These are phyloP conservation scores for Suhomyces coccinellae DNA, from an alignment of 1,139 yeast genomes.

Conservation along the genomic window DNA sequence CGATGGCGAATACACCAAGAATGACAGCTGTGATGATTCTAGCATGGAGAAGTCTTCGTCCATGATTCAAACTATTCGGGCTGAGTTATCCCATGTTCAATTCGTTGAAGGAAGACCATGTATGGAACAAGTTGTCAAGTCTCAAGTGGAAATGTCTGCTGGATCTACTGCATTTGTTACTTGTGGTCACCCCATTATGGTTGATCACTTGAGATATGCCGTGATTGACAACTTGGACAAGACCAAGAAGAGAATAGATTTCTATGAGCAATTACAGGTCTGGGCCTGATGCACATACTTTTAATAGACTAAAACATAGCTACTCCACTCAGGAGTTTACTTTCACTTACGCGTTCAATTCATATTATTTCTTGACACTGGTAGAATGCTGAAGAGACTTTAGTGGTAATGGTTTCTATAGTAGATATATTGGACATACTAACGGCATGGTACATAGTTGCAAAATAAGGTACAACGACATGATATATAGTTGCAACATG, in stretches of 20 bases:
- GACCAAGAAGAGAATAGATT: slow-evolving; percentile 41
- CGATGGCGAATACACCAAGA: slow-evolving; percentile 4
- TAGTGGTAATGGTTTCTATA: too few species aligned
- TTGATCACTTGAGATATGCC: slow-evolving; percentile 46
- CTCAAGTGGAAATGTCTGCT: slow-evolving; percentile 28
- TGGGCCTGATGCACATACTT: slow-evolving; percentile 29
- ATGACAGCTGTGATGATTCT: slow-evolving; percentile 1
- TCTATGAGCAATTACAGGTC: slow-evolving; percentile 45
- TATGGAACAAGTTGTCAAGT: slow-evolving; percentile 26
- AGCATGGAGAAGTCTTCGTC: background rate
- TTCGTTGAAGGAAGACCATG: slow-evolving; percentile 38
- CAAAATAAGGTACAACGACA: too few species aligned
- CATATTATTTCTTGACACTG: too few species aligned
- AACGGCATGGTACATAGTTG: too few species aligned
- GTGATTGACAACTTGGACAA: slow-evolving; percentile 31
- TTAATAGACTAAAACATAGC: background rate
- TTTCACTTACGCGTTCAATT: background rate
- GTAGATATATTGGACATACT: too few species aligned
- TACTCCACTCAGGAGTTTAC: too few species aligned
- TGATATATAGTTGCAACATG: too few species aligned
- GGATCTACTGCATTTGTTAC: slow-evolving; percentile 46
- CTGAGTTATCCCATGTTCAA: slow-evolving; percentile 25
- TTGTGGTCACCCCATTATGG: slow-evolving; percentile 57
- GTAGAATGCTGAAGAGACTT: too few species aligned
- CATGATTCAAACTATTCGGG: slow-evolving; percentile 16